Percentiles rank a stretch among this genome's conserved stretches.
Evolutionary conservation across 345 rosid species (phyloP).

Genomic region (Iberis pinnata): DNA sequence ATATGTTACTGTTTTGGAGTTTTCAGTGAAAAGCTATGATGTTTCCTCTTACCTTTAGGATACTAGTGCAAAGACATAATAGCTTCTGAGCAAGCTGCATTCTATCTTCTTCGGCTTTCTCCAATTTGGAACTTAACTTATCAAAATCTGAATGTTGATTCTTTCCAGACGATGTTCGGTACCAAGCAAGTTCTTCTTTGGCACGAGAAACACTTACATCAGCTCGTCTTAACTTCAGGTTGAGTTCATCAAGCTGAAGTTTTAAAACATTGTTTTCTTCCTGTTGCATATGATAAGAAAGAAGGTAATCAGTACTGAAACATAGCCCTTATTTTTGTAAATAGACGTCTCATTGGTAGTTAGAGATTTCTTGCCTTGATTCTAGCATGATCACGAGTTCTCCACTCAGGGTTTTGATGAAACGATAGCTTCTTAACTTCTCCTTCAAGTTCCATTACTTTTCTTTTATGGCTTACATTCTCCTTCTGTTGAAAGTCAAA

Average conservation of each 20-base stretch:
- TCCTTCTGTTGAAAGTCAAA: slow-evolving; percentile 43
- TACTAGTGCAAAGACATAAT: slow-evolving; percentile 55
- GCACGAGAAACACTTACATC: slow-evolving; percentile 53
- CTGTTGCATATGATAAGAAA: slow-evolving; percentile 38
- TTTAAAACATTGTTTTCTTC: slow-evolving; percentile 82
- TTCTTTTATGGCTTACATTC: slow-evolving; percentile 56
- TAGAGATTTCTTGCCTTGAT: slow-evolving; percentile 60
- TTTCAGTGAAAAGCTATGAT: background rate
- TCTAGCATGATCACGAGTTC: slow-evolving; percentile 85
- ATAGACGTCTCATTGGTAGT: background rate
- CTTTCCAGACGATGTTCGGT: slow-evolving; percentile 60
- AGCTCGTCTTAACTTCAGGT: slow-evolving; percentile 46
- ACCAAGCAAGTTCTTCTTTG: slow-evolving; percentile 72
- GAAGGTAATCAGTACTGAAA: background rate
- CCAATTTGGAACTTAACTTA: slow-evolving; percentile 44
- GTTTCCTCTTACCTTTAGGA: slow-evolving; percentile 50
- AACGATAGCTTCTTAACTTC: slow-evolving; percentile 72
- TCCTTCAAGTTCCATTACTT: slow-evolving; percentile 62
- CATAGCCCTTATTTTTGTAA: background rate
- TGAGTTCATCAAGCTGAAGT: slow-evolving; percentile 67
- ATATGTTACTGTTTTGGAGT: background rate
- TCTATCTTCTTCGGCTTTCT: slow-evolving; percentile 69
- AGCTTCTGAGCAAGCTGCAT: slow-evolving; percentile 62
- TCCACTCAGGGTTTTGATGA: slow-evolving; percentile 83
- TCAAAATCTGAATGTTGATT: slow-evolving; percentile 44